Evolutionary conservation across 2,329 filamentous ascomycete genomes (phyloP), one percentile per base, ranked within the genome.

Genomic region (Hypoxylon sp.): DNA sequence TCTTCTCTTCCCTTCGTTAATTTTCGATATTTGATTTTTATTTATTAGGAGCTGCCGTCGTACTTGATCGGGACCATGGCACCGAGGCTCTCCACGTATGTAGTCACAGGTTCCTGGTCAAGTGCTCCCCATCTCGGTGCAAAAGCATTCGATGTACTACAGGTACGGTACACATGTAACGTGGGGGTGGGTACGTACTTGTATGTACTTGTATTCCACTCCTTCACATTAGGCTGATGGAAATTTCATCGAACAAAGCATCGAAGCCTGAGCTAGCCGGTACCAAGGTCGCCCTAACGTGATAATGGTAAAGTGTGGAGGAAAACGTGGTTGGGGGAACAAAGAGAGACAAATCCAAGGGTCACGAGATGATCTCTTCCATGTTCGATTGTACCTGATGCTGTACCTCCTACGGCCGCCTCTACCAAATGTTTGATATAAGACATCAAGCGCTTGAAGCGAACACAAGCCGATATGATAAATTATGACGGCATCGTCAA

Each of bases 211-310:
- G 27, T 56, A 62, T 57, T 57, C 66, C 56, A 69, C 61, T 51
- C 17, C 62, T 59, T 62, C 54, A 65, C 64, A 69, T 69, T 68
- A 65, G 67, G 61, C 67, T 68, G 69, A 70, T 68, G 58, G 64
- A 65, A 70, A 61, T 64, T 67, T 69, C 27, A 64, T 64, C 61
- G 62, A 70, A 67, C 60, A 46, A 69, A 70, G 61, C 58, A 64
- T 67, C 44, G 58, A 70, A 70, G 61, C 68, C 68, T 66, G 62
- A 72, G 49, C 69, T 72, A 70, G 55, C 61, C 50, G 56, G 61
- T 37, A 66, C 49, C 59, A 60, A 64, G 30, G 33, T 50, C 54
- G 44, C 65, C 60, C 54, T 65, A 64, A 57, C 31, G 60, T 62
- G 30, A 66, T 54, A 66, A 63, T 53, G 56, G 61, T 50, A 70